Percentiles rank a stretch among this genome's conserved stretches.
Conservation (phyloP, 306 rosid genomes). For the Trifolium subterraneum region DNA sequence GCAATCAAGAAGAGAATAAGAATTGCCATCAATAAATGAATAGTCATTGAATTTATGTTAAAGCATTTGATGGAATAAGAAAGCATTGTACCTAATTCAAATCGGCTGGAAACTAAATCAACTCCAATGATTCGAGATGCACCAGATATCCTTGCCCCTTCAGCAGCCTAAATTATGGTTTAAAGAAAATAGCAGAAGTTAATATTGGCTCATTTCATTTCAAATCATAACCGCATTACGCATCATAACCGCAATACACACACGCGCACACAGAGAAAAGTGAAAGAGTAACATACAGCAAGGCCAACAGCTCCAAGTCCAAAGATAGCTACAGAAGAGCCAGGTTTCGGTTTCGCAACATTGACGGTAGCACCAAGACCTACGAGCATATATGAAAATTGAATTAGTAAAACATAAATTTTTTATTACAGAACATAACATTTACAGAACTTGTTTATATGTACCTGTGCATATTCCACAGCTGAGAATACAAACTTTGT, state of each 20-base stretch:
- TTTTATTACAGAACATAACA: too few species aligned
- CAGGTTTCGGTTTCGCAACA: constrained; percentile 91
- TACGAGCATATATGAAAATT: constrained; percentile 1
- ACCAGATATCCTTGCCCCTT: constrained; percentile 90
- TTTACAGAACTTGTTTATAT: too few species aligned
- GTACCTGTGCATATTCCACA: constrained; percentile 89
- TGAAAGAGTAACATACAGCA: constrained; percentile 60
- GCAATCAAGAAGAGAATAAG: constrained; percentile 29
- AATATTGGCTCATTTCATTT: background rate
- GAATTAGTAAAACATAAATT: background rate
- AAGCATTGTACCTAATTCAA: constrained; percentile 67
- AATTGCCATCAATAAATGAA: constrained; percentile 11
- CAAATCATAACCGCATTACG: background rate
- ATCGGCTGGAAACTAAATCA: constrained; percentile 74
- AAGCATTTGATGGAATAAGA: constrained; percentile 11
- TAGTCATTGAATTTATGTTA: background rate
- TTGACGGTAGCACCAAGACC: constrained; percentile 91
- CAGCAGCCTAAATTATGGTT: constrained; percentile 64
- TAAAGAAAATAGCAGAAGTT: background rate
- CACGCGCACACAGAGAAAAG: background rate
- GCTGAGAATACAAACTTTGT: constrained; percentile 90
- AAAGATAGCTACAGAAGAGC: constrained; percentile 80
- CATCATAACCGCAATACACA: background rate
- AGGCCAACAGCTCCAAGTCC: constrained; percentile 97
- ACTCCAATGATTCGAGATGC: constrained; percentile 86